These are phyloP conservation scores for Pterocarpus santalinus DNA, from an alignment of 306 rosid species.

Conservation along the genomic window DNA sequence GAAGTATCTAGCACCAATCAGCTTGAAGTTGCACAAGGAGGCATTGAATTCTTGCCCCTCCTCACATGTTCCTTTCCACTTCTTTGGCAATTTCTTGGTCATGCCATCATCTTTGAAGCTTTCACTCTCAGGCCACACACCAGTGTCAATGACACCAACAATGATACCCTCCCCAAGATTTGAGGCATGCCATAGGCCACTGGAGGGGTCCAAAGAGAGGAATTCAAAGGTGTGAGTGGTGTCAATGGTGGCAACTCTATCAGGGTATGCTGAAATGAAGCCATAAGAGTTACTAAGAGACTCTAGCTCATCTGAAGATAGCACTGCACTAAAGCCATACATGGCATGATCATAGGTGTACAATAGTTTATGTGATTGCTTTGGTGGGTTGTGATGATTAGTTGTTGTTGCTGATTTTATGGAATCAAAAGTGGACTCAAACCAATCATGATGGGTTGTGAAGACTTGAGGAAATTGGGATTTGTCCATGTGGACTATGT, in stretches of 20 bases:
- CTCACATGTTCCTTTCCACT: conserved; percentile 48
- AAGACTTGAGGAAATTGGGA: conserved; percentile 42
- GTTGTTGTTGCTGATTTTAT: conserved; percentile 4
- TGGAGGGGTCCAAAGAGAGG: conserved; percentile 43
- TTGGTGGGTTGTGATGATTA: not conserved
- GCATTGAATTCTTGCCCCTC: conserved; percentile 45
- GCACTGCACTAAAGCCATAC: conserved; percentile 46
- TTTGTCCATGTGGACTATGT: conserved; percentile 52
- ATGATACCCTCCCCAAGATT: conserved; percentile 40
- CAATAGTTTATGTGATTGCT: conserved; percentile 9
- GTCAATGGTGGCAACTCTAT: conserved; percentile 37
- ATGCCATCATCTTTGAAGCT: conserved; percentile 53
- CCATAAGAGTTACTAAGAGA: conserved; percentile 33
- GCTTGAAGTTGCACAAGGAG: conserved; percentile 48
- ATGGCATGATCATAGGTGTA: conserved; percentile 45
- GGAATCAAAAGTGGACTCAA: conserved; percentile 38
- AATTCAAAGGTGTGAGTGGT: conserved; percentile 49
- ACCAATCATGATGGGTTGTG: conserved; percentile 41
- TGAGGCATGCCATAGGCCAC: conserved; percentile 46
- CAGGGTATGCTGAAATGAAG: conserved; percentile 42
- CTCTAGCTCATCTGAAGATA: conserved; percentile 44
- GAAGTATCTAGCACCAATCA: conserved; percentile 54
- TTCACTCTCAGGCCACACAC: conserved; percentile 48
- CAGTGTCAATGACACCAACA: conserved; percentile 49
- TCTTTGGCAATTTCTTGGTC: conserved; percentile 29